Evolutionary conservation across 805 yeast species (phyloP), one percentile per base, ranked within the genome.

Genomic region (Yarrowia alimentaria): DNA sequence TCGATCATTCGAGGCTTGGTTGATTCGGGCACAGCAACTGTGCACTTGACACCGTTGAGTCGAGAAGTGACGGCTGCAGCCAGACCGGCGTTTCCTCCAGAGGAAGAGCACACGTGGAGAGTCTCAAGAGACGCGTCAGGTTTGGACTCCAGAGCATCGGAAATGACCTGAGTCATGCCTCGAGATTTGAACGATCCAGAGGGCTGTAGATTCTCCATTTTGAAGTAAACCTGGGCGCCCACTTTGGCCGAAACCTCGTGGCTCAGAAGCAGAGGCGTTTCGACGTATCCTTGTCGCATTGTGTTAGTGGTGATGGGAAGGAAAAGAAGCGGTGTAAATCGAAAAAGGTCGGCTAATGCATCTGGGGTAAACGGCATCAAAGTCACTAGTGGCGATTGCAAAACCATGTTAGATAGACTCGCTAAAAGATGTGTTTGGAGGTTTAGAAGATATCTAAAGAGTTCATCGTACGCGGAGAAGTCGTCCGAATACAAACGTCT

Each of bases 61-160:
- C 77, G 78, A 3, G 96, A 95, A 13, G 95, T 85, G 63, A 69
- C 86, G 0, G 97, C 97, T 13, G 89, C 96, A 55, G 98, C 98
- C 60, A 89, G 91, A 2, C 98, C 98, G 56, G 94, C 98, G 65
- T 91, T 91, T 29, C 98, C 98, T 4, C 96, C 98, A 14, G 96
- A 87, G 60, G 95, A 88, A 0, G 95, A 94, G 66, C 86, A 84
- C 57, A 89, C 60, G 42, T 61, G 63, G 6, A 56, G 56, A 17
- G 28, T 43, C 18, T 33, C 33, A 10, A 30, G 50, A 12, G 42
- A 32, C 2, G 57, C 55, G 17, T 37, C 20, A 4, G 51, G 53
- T 43, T 30, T 38, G 13, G 28, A 30, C 25, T 90, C 62, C 88
- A 91, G 34, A 1, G 70, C 69, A 57, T 82, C 56, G 56, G 77